A percentile compares a stretch with the other conserved stretches of the same genome.
Evolutionary conservation across 2,329 filamentous ascomycete genomes (phyloP).

Genomic region (Neoscytalidium dimidiatum): DNA sequence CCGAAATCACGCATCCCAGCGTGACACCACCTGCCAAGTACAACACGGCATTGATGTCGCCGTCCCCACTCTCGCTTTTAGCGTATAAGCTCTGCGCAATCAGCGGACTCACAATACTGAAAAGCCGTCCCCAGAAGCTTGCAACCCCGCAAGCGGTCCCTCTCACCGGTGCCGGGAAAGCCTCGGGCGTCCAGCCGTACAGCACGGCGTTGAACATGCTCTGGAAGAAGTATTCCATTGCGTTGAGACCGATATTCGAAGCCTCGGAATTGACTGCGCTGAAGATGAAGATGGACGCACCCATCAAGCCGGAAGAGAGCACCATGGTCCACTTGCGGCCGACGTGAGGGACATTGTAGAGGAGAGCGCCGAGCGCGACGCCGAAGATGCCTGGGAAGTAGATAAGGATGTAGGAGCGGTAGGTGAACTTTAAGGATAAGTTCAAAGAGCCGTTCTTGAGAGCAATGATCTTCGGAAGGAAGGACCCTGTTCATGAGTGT

Average conservation of each 20-base stretch:
- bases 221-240: conserved; percentile 57
- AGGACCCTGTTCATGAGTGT: conserved; percentile 38
- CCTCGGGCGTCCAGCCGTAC: conserved; percentile 56
- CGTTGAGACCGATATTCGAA: conserved; percentile 51
- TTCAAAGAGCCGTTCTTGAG: conserved; percentile 52
- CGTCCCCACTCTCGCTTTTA: conserved; percentile 26
- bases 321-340: conserved; percentile 51
- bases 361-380: conserved; percentile 50
- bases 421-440: conserved; percentile 50
- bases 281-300: conserved; percentile 48
- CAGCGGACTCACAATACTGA: conserved; percentile 60
- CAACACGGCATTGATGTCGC: conserved; percentile 52
- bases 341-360: conserved; percentile 49
- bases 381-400: conserved; percentile 56
- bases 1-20: conserved; percentile 54
- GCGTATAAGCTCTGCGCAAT: conserved; percentile 52
- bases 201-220: conserved; percentile 55
- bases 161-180: conserved; percentile 53
- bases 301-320: conserved; percentile 46
- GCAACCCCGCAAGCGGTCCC: conserved; percentile 58
- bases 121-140: conserved; percentile 61
- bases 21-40: conserved; percentile 60
- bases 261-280: conserved; percentile 47
- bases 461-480: conserved; percentile 53
- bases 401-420: conserved; percentile 57